phyloP scores from a whole-genome alignment of 306 rosid species.

The Lathyrus tuberosus region DNA sequence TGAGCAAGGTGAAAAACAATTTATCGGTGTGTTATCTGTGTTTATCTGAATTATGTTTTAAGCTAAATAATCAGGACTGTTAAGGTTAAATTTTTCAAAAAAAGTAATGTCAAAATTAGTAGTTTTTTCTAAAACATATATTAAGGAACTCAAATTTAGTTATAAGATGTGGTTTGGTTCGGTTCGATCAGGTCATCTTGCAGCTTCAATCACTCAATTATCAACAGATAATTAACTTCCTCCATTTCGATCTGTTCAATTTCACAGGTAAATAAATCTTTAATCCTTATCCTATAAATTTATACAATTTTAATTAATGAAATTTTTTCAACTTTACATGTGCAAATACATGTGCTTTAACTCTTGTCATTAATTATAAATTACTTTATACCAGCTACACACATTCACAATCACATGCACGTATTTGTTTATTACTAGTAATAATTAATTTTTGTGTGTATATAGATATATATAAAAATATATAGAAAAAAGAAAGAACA shows the following conservation, averaged over 20 bases:
- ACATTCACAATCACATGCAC: neutral
- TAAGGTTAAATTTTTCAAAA: no score
- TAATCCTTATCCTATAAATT: no score
- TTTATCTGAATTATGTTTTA: no score
- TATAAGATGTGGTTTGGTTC: constrained; percentile 36
- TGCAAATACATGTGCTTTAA: neutral
- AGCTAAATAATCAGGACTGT: no score
- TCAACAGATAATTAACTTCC: constrained; percentile 52
- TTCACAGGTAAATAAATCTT: constrained; percentile 38
- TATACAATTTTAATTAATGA: neutral
- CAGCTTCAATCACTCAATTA: constrained; percentile 93
- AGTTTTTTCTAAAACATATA: no score
- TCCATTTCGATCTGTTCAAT: constrained; percentile 17
- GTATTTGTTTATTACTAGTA: constrained; percentile 3
- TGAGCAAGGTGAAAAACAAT: no score
- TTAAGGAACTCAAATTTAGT: neutral
- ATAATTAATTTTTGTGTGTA: no score
- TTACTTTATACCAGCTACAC: neutral
- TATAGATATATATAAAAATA: no score
- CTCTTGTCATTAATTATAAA: neutral
- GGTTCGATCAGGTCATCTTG: constrained; percentile 80
- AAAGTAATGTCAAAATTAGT: no score
- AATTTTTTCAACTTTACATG: neutral
- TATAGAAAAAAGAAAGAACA: neutral
- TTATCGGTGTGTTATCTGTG: no score